A percentile compares a stretch with the other conserved stretches of the same genome.
phyloP scores from a whole-genome alignment of 129 eudicot species.

The Lonicera japonica region DNA sequence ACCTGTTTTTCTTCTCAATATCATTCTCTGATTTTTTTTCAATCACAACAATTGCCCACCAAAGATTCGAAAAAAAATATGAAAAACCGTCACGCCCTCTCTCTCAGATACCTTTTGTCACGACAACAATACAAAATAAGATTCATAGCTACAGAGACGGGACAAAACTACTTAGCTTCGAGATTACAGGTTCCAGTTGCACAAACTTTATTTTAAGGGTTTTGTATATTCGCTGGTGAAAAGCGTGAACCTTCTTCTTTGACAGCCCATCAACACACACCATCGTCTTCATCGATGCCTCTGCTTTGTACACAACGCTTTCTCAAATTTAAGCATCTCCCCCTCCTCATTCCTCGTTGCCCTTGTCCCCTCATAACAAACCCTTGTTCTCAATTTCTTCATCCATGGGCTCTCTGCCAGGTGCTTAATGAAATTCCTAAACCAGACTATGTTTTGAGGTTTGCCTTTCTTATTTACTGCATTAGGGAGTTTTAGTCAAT shows the following conservation, averaged over 20 bases:
- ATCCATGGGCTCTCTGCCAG: background rate
- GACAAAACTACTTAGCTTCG: background rate
- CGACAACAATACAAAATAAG: background rate
- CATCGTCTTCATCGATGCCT: constrained; percentile 55
- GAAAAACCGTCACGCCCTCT: background rate
- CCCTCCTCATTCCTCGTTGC: constrained; percentile 12
- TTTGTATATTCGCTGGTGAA: constrained; percentile 25
- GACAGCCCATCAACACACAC: constrained; percentile 9
- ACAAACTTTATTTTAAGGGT: background rate
- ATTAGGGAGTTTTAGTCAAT: too few species aligned
- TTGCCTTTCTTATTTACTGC: background rate
- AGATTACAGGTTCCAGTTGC: background rate
- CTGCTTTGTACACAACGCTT: constrained; percentile 34
- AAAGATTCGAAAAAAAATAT: too few species aligned
- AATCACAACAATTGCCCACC: too few species aligned
- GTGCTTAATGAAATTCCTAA: too few species aligned
- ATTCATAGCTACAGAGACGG: background rate
- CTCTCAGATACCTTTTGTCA: constrained; percentile 5
- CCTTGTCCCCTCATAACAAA: constrained; percentile 14
- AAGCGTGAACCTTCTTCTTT: constrained; percentile 18
- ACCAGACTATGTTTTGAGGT: constrained; percentile 4
- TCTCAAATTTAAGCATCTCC: constrained; percentile 22
- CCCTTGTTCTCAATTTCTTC: constrained; percentile 8
- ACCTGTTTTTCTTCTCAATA: too few species aligned
- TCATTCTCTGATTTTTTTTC: too few species aligned